Evolutionary conservation across 108 stramenopile species (phyloP).

Genomic region (Nitzschia inconspicua): DNA sequence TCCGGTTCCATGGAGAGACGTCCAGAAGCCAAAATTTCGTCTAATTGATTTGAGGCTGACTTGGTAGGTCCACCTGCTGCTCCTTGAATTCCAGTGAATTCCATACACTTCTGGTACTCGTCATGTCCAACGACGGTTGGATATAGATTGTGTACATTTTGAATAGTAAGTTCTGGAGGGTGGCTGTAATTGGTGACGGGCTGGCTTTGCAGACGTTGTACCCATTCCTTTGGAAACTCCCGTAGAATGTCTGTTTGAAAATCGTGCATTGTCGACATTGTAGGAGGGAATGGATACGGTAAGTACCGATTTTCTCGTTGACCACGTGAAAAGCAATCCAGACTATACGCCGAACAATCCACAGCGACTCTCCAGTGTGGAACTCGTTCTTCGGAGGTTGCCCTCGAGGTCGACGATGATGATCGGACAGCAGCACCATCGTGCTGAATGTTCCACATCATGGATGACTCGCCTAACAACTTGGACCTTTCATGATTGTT

Average conservation of each 20-base stretch:
- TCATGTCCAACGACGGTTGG: background rate
- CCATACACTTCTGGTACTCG: background rate
- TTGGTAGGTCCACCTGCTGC: too few species aligned
- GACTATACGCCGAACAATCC: constrained; percentile 3
- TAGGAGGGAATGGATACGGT: background rate
- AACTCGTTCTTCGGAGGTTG: background rate
- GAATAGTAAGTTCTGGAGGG: background rate
- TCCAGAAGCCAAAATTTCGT: background rate
- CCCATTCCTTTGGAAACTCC: background rate
- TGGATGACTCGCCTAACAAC: too few species aligned
- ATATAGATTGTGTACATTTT: background rate
- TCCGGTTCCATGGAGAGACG: background rate
- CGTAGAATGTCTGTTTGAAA: background rate
- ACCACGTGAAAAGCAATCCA: background rate
- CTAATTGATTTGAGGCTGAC: background rate
- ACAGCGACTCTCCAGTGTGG: constrained; percentile 7
- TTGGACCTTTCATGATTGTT: too few species aligned
- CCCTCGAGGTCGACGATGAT: too few species aligned
- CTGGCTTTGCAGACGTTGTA: background rate
- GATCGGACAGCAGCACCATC: too few species aligned
- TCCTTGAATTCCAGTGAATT: background rate
- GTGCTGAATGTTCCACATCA: too few species aligned
- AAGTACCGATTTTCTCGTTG: constrained; percentile 1
- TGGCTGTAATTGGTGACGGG: background rate
- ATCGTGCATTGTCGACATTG: background rate